These are phyloP conservation scores for Pseudogymnoascus sp. DNA, from an alignment of 2,329 filamentous ascomycete genomes.

Conservation along the genomic window DNA sequence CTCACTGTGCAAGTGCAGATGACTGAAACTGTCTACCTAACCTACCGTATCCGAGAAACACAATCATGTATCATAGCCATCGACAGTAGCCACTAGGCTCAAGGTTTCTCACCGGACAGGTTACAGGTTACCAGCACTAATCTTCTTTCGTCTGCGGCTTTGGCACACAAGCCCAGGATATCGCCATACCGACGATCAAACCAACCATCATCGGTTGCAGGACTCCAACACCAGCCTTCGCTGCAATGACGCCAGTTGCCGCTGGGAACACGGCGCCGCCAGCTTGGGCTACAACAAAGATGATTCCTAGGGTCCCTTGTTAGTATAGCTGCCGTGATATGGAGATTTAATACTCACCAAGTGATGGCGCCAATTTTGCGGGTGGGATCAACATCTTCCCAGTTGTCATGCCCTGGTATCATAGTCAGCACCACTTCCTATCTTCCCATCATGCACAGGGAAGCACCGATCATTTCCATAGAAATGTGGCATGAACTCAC, in stretches of 20 bases:
- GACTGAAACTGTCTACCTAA: neutral
- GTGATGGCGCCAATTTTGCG: slow-evolving; percentile 39
- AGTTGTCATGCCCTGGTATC: slow-evolving; percentile 44
- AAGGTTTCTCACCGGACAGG: neutral
- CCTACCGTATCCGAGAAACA: neutral
- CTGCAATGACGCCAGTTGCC: slow-evolving; percentile 45
- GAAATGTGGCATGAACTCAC: slow-evolving; percentile 29
- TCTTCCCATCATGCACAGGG: neutral
- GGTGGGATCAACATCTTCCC: slow-evolving; percentile 44
- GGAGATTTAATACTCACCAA: slow-evolving; percentile 32
- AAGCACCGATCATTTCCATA: neutral
- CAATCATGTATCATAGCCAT: neutral
- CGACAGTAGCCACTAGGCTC: neutral
- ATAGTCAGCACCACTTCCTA: slow-evolving; percentile 3
- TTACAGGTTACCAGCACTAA: neutral
- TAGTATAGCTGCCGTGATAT: neutral
- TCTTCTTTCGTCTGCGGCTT: slow-evolving; percentile 9
- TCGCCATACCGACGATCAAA: slow-evolving; percentile 38
- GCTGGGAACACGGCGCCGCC: slow-evolving; percentile 50
- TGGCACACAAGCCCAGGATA: slow-evolving; percentile 41
- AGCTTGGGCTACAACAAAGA: slow-evolving; percentile 51
- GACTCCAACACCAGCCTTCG: slow-evolving; percentile 38
- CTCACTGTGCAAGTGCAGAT: neutral
- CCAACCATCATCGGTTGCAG: slow-evolving; percentile 46
- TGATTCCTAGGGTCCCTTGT: slow-evolving; percentile 31